A percentile compares a stretch with the other conserved stretches of the same genome.
Evolutionary conservation across 331 rosid species (phyloP).

Genomic region (Quercus lobata): DNA sequence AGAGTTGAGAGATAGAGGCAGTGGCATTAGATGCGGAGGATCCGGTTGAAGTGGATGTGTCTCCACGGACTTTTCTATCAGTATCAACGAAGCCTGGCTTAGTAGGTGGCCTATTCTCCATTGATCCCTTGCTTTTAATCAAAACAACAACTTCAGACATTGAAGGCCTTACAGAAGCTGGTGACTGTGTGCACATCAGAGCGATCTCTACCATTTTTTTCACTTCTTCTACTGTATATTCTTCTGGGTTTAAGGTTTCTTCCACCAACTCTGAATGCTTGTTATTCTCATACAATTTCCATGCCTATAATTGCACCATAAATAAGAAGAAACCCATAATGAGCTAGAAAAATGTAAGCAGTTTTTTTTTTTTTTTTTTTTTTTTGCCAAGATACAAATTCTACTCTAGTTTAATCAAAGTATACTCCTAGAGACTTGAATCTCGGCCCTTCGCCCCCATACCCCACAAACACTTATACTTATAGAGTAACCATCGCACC

Average conservation of each 20-base stretch:
- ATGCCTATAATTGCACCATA: slow-evolving; percentile 30
- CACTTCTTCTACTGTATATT: slow-evolving; percentile 44
- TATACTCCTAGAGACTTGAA: too few relatives aligned
- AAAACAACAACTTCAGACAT: slow-evolving; percentile 56
- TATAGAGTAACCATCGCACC: too few relatives aligned
- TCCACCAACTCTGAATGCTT: slow-evolving; percentile 44
- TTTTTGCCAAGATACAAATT: too few relatives aligned
- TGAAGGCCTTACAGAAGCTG: slow-evolving; percentile 49
- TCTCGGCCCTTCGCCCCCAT: fast-evolving
- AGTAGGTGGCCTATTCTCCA: slow-evolving; percentile 29
- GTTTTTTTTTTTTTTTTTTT: too few relatives aligned
- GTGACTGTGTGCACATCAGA: slow-evolving; percentile 50
- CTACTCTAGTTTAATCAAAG: fast-evolving
- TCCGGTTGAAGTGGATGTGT: slow-evolving; percentile 28
- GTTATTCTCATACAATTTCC: slow-evolving; percentile 51
- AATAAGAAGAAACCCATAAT: not conserved
- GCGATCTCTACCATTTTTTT: slow-evolving; percentile 51
- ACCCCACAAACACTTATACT: too few relatives aligned
- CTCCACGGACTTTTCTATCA: slow-evolving; percentile 16
- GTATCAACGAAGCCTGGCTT: slow-evolving; percentile 56
- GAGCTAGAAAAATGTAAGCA: not conserved
- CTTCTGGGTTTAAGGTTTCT: slow-evolving; percentile 36
- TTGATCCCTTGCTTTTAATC: slow-evolving; percentile 36
- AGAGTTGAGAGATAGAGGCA: slow-evolving; percentile 14
- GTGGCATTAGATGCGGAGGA: slow-evolving; percentile 34